Base-by-base conservation (phyloP, 345 rosid genomes). In the Limnanthes douglasii region DNA sequence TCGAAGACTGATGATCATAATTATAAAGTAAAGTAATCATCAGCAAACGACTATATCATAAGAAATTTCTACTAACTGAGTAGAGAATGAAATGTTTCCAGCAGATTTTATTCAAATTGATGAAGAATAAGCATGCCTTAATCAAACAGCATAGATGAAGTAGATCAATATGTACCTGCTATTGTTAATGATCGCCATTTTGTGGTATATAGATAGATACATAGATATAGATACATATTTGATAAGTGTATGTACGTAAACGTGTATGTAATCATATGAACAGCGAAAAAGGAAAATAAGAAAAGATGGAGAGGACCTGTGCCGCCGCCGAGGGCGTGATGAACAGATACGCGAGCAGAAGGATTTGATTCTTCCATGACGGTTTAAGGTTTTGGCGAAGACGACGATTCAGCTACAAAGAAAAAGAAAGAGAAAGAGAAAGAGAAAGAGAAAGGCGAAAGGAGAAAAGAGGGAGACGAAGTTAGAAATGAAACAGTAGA, bases 301-400 rank as follows among this genome's bases (percentile, higher is more conserved):
- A 11, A 9, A 18, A 38, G n/a, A 14, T 11, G n/a, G 49, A 31
- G n/a, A 34, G 31, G 31, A 78, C 85, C 85, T 48, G 58, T 24
- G 57, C 93, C 78, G 8, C 69, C 83, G 24, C 93, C 79, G 8
- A 75, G 79, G 21, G 51, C 55, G 44, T 49, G 66, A 39, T 72
- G 72, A 33, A 72, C 72, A 50, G 68, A 65, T 12, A 51, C 10
- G 34, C 66, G 59, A 48, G 31, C 53, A 29, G 59, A 48, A 28
- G 76, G 62, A 41, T 50, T 19, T 24, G 64, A 50, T 3, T 62
- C 64, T 46, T 45, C 61, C 72, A 65, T 65, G 54, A 34, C 32
- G 40, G 43, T 46, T 29, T 31, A 39, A 33, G 45, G 28, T 26
- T 54, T 56, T 28, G 15, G 24, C 5, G 5, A 4, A 8, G 8